phyloP scores from a whole-genome alignment of 2,329 filamentous ascomycete genomes.

The Thielaviopsis musarum region DNA sequence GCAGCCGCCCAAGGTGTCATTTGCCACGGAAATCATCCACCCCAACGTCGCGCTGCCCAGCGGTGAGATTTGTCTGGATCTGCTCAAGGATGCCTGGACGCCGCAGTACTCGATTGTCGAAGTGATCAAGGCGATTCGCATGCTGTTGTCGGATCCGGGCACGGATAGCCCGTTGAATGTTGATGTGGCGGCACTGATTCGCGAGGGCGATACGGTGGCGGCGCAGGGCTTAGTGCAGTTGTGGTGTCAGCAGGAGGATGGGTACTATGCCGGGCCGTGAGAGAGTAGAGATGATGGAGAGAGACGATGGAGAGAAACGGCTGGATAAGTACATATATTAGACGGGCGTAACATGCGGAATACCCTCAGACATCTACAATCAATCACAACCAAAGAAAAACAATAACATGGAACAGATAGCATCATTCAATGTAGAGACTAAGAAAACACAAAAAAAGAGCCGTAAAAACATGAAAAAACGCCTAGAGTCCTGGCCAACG shows the following conservation, averaged over 20 bases:
- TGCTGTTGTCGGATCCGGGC: constrained; percentile 50
- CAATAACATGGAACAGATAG: neutral
- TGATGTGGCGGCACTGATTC: constrained; percentile 55
- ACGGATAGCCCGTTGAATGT: constrained; percentile 64
- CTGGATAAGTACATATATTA: too few species aligned
- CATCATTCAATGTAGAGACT: neutral
- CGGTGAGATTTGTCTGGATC: constrained; percentile 87
- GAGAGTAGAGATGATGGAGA: neutral
- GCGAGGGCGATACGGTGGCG: constrained; percentile 50
- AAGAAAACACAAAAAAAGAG: neutral
- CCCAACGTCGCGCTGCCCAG: constrained; percentile 55
- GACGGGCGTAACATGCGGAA: too few species aligned
- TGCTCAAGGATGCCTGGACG: constrained; percentile 66
- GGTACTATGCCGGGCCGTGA: constrained; percentile 12
- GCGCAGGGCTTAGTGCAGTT: constrained; percentile 55
- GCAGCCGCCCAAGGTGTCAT: constrained; percentile 58
- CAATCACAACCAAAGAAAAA: neutral
- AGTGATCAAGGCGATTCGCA: constrained; percentile 54
- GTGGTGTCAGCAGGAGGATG: constrained; percentile 33
- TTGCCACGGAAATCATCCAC: constrained; percentile 73
- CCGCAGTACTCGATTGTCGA: constrained; percentile 69
- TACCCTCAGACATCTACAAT: neutral
- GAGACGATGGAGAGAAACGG: too few species aligned
- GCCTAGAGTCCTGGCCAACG: neutral
- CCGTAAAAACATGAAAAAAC: neutral